Conservation (phyloP, 148 eudicot genomes). For the Rhododendron ovatum region DNA sequence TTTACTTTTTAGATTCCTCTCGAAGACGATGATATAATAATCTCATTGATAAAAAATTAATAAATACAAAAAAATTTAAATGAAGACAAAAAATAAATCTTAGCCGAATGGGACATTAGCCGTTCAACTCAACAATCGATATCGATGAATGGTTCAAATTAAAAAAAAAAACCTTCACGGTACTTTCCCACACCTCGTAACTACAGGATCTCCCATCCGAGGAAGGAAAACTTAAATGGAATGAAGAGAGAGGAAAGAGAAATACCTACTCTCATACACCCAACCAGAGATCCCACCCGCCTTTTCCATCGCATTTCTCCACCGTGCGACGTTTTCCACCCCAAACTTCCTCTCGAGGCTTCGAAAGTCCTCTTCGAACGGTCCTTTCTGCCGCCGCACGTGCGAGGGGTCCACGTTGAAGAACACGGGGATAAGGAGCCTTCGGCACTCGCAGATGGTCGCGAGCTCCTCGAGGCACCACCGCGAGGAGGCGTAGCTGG, state of each 20-base stretch:
- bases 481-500: conserved; percentile 33
- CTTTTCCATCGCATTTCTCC: conserved; percentile 32
- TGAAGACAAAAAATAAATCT: too few species aligned
- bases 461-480: conserved; percentile 54
- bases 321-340: conserved; percentile 8
- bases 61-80: too few species aligned
- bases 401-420: conserved; percentile 41
- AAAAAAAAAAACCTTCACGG: too few species aligned
- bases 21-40: too few species aligned
- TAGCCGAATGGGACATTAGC: too few species aligned
- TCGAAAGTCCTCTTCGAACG: conserved; percentile 24
- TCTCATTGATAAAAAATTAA: too few species aligned
- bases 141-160: too few species aligned
- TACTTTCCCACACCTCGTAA: too few species aligned
- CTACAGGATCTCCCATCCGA: too few species aligned
- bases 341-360: neutral
- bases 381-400: conserved; percentile 40
- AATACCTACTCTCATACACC: neutral
- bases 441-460: conserved; percentile 20
- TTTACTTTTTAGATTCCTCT: too few species aligned
- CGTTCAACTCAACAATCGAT: too few species aligned
- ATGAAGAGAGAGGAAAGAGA: neutral
- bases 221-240: too few species aligned
- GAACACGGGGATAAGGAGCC: conserved; percentile 46
- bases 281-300: conserved; percentile 37